Conservation (phyloP, 352 stramenopile genomes). For the Globisporangium radiosum region DNA sequence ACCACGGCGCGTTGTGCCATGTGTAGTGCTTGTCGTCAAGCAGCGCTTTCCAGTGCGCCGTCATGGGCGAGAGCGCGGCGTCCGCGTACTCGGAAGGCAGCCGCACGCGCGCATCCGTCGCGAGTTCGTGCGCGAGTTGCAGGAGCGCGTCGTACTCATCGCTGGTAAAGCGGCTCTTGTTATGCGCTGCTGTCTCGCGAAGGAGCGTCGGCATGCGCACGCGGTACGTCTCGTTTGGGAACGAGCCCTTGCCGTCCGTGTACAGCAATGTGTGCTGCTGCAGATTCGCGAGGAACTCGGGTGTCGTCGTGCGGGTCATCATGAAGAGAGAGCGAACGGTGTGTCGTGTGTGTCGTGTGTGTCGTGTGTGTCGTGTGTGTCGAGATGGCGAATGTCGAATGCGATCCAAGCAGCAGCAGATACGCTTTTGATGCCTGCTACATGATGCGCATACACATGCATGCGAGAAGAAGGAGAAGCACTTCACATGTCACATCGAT, state of each 20-base stretch:
- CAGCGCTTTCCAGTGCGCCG: conserved; percentile 37
- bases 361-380: background rate
- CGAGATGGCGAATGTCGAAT: background rate
- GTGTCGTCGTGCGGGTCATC: conserved; percentile 14
- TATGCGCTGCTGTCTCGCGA: conserved; percentile 44
- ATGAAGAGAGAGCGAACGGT: background rate
- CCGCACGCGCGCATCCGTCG: conserved; percentile 33
- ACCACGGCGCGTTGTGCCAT: conserved; percentile 73
- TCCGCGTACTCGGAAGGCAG: conserved; percentile 34
- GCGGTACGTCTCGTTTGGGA: conserved; percentile 61
- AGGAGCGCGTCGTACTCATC: conserved; percentile 29
- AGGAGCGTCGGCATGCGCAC: conserved; percentile 52
- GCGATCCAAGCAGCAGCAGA: background rate
- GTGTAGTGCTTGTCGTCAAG: conserved; percentile 39
- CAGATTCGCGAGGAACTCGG: conserved; percentile 38
- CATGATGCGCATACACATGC: no score
- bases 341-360: background rate
- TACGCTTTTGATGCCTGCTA: background rate
- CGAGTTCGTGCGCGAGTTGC: conserved; percentile 39
- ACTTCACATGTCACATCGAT: no score
- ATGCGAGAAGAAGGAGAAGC: no score
- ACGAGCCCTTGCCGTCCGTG: conserved; percentile 43
- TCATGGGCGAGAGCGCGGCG: conserved; percentile 30
- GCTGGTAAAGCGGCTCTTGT: conserved; percentile 28
- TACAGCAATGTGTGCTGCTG: conserved; percentile 57